Evolutionary conservation across 192 early-diverging fungal species (phyloP).

Genomic region (Rhizoclosmatium globosum): DNA sequence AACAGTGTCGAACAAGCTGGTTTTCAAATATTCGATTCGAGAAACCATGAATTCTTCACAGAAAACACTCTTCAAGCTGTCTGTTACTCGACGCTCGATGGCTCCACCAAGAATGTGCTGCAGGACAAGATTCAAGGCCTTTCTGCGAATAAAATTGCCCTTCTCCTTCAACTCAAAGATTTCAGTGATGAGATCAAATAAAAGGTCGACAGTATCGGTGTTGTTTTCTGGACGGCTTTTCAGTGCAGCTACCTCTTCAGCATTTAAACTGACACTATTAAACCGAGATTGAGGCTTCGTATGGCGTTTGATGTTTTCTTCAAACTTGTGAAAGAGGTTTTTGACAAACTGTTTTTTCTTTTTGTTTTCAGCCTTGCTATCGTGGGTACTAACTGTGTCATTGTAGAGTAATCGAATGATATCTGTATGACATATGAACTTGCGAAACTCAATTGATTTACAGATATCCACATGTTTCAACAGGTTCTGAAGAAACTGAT

Average conservation of each 20-base stretch:
- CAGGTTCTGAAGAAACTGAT: conserved; percentile 40
- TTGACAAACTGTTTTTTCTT: conserved; percentile 47
- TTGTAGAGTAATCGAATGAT: conserved; percentile 32
- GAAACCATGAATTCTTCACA: conserved; percentile 41
- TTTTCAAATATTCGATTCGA: conserved; percentile 40
- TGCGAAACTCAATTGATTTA: conserved; percentile 64
- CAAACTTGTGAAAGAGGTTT: conserved; percentile 78
- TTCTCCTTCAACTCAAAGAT: conserved; percentile 90
- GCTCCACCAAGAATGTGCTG: conserved; percentile 89
- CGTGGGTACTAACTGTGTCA: background rate
- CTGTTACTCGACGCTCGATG: conserved; percentile 75
- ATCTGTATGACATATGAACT: conserved; percentile 71
- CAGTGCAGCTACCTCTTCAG: background rate
- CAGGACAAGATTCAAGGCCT: conserved; percentile 85
- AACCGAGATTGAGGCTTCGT: conserved; percentile 24
- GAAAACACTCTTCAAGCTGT: conserved; percentile 37
- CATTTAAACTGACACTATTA: background rate
- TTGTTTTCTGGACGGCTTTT: background rate
- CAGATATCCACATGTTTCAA: conserved; percentile 75
- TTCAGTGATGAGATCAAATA: conserved; percentile 88
- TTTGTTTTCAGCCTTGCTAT: background rate
- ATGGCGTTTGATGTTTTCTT: conserved; percentile 61
- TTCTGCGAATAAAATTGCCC: conserved; percentile 87
- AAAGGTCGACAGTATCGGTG: conserved; percentile 60
- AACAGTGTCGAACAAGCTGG: conserved; percentile 45